Evolutionary conservation across 768 basidiomycete species (phyloP).

Genomic region (Gelatoporia subvermispora): DNA sequence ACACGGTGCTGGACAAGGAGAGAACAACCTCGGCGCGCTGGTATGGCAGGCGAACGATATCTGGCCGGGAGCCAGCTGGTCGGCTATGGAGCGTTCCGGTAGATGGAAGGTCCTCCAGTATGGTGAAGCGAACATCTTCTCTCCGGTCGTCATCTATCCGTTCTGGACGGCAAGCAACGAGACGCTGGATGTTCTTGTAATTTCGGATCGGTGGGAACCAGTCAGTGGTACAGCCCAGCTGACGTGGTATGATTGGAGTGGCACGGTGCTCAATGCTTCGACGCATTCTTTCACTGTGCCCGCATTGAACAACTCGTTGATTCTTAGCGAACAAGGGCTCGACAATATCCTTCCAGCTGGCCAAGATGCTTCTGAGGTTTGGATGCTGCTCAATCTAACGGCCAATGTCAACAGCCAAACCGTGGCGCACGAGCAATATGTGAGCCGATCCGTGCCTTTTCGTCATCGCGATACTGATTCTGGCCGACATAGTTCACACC

Average conservation of each 20-base stretch:
- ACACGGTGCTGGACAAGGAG: slow-evolving; percentile 49
- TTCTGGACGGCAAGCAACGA: slow-evolving; percentile 50
- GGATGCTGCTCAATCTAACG: slow-evolving; percentile 47
- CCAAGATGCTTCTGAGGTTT: slow-evolving; percentile 38
- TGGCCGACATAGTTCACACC: slow-evolving; percentile 43
- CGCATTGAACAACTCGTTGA: slow-evolving; percentile 44
- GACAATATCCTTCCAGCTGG: slow-evolving; percentile 40
- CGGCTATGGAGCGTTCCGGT: slow-evolving; percentile 51
- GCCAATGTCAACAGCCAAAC: slow-evolving; percentile 33
- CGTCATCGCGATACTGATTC: neutral
- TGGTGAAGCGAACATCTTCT: slow-evolving; percentile 38
- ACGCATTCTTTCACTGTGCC: slow-evolving; percentile 39
- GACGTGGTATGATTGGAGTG: slow-evolving; percentile 57
- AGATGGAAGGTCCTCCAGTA: slow-evolving; percentile 59
- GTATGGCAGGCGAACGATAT: slow-evolving; percentile 61
- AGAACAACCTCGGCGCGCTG: slow-evolving; percentile 54
- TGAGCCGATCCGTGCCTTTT: slow-evolving; percentile 20
- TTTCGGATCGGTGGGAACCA: slow-evolving; percentile 46
- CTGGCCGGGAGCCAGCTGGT: slow-evolving; percentile 57
- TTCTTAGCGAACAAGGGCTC: slow-evolving; percentile 37
- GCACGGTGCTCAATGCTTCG: slow-evolving; percentile 34
- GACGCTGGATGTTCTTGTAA: slow-evolving; percentile 44
- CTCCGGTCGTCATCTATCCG: slow-evolving; percentile 46
- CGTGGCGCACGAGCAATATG: slow-evolving; percentile 49
- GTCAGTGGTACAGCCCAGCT: slow-evolving; percentile 43